These are phyloP conservation scores for Wallacemonas sp. DNA, from an alignment of 208 protist genomes.

Conservation along the genomic window DNA sequence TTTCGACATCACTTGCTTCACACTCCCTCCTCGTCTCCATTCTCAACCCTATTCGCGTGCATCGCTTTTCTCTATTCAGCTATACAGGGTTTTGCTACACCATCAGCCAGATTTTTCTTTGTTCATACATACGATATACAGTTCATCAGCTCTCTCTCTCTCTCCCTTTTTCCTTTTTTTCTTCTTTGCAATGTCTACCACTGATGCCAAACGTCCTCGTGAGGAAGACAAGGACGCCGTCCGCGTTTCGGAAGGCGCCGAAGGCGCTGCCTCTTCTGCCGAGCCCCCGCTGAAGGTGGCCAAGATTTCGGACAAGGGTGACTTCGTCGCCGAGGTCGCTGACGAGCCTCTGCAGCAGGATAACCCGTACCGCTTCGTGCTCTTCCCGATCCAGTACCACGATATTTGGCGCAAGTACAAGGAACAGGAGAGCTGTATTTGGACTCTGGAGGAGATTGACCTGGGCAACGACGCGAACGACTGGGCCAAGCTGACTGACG, in stretches of 20 bases:
- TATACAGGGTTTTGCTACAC: too few relatives aligned
- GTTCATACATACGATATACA: too few relatives aligned
- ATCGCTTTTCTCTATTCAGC: too few relatives aligned
- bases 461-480: constrained; percentile 94
- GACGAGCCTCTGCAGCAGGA: constrained; percentile 95
- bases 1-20: too few relatives aligned
- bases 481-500: constrained; percentile 94
- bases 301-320: constrained; percentile 12
- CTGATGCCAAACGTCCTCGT: constrained; percentile 4
- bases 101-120: too few relatives aligned
- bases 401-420: constrained; percentile 99
- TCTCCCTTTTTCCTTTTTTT: background rate
- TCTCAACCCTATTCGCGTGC: too few relatives aligned
- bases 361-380: constrained; percentile 97
- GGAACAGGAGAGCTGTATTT: constrained; percentile 97
- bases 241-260: background rate
- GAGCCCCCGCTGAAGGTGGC: constrained; percentile 4
- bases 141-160: background rate
- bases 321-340: constrained; percentile 16
- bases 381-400: constrained; percentile 98
- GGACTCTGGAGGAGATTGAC: constrained; percentile 99
- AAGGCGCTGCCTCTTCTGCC: background rate
- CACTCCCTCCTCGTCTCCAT: too few relatives aligned
- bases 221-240: constrained; percentile 3
- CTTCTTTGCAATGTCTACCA: background rate